A percentile compares a stretch with the other conserved stretches of the same genome.
These are phyloP conservation scores for Salix suchowensis DNA, from an alignment of 345 rosid genomes.

Conservation along the genomic window DNA sequence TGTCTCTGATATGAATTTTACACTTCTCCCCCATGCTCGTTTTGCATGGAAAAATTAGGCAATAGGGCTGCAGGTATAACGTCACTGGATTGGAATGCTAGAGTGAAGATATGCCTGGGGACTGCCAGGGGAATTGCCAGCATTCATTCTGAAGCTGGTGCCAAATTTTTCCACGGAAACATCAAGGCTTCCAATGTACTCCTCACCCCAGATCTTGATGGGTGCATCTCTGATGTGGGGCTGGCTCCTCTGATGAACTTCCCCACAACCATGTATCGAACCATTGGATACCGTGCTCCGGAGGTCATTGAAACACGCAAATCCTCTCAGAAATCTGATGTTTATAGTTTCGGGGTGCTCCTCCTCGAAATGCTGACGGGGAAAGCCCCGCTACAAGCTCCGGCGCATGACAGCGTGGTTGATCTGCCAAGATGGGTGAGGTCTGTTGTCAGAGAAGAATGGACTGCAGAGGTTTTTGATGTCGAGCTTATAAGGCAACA, in stretches of 20 bases:
- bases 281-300: slow-evolving; percentile 65
- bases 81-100: slow-evolving; percentile 60
- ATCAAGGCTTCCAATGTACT: slow-evolving; percentile 73
- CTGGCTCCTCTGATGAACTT: slow-evolving; percentile 50
- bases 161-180: slow-evolving; percentile 59
- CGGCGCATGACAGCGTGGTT: slow-evolving; percentile 50
- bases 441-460: slow-evolving; percentile 78
- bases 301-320: slow-evolving; percentile 64
- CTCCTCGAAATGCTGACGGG: slow-evolving; percentile 77
- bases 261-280: slow-evolving; percentile 45
- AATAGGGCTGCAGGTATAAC: slow-evolving; percentile 31
- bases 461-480: slow-evolving; percentile 89
- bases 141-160: slow-evolving; percentile 45
- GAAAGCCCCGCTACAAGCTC: slow-evolving; percentile 56
- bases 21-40: background rate
- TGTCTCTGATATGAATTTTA: background rate
- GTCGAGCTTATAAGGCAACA: slow-evolving; percentile 62
- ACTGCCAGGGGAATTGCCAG: slow-evolving; percentile 61
- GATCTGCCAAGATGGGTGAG: slow-evolving; percentile 88
- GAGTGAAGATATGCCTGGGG: slow-evolving; percentile 60
- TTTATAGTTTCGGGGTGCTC: slow-evolving; percentile 81
- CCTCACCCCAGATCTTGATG: slow-evolving; percentile 52
- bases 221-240: slow-evolving; percentile 61
- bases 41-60: slow-evolving; percentile 21
- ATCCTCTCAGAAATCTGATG: slow-evolving; percentile 60